phyloP scores from a whole-genome alignment of 2,329 filamentous ascomycete genomes.

The Ramularia endophylla region DNA sequence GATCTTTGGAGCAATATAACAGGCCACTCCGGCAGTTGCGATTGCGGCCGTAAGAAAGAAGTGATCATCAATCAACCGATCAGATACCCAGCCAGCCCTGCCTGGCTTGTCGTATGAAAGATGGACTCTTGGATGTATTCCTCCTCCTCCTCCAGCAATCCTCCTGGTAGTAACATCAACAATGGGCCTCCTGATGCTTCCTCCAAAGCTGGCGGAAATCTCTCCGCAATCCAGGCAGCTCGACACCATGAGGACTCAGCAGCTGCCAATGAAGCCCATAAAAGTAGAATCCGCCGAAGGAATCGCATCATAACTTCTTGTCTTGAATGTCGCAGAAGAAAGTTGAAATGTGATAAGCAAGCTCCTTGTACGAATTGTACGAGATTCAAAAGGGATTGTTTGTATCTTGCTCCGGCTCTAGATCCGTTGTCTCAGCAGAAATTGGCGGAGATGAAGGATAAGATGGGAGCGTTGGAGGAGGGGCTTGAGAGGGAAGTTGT shows the following conservation, averaged over 20 bases:
- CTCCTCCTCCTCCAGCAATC: no score
- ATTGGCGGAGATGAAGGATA: slow-evolving; percentile 71
- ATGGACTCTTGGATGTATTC: slow-evolving; percentile 17
- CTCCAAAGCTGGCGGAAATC: not conserved
- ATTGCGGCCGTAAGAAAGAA: no score
- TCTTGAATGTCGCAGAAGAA: slow-evolving; percentile 65
- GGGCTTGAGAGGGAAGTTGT: slow-evolving; percentile 64
- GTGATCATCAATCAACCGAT: no score
- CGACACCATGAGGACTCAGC: not conserved
- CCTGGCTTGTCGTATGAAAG: no score
- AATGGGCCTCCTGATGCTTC: not conserved
- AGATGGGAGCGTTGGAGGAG: slow-evolving; percentile 65
- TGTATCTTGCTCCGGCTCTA: slow-evolving; percentile 62
- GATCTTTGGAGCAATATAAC: no score
- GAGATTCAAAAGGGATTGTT: slow-evolving; percentile 46
- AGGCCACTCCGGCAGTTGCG: no score
- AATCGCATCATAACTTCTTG: slow-evolving; percentile 59
- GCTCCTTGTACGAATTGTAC: slow-evolving; percentile 65
- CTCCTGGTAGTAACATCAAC: slow-evolving; percentile 9
- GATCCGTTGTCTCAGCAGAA: slow-evolving; percentile 64
- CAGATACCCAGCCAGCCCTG: no score
- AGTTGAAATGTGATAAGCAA: slow-evolving; percentile 70
- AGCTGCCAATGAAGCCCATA: not conserved
- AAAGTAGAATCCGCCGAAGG: slow-evolving; percentile 20
- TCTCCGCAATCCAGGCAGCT: not conserved